phyloP scores from a whole-genome alignment of 129 eudicot genomes.

The Tagetes patula region DNA sequence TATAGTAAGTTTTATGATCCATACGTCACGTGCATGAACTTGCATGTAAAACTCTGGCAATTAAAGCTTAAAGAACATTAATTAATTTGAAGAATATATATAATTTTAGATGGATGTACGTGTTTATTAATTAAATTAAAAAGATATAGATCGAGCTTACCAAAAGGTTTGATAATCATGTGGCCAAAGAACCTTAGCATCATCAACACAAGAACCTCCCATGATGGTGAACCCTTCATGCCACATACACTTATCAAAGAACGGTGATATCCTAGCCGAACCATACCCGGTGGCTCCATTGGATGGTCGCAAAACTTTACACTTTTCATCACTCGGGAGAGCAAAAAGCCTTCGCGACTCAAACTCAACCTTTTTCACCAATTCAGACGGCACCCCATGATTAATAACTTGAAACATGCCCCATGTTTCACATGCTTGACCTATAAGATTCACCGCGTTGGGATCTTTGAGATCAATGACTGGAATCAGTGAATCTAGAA shows the following conservation, averaged over 20 bases:
- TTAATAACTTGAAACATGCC: constrained; percentile 69
- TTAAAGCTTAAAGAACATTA: constrained; percentile 9
- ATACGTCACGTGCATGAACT: constrained; percentile 22
- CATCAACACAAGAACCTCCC: constrained; percentile 50
- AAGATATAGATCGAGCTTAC: background rate
- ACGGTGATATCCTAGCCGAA: constrained; percentile 46
- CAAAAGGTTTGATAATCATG: constrained; percentile 37
- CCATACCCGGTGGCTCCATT: constrained; percentile 67
- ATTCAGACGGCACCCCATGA: constrained; percentile 49
- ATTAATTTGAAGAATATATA: constrained; percentile 32
- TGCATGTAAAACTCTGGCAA: constrained; percentile 35
- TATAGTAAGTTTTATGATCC: constrained; percentile 4
- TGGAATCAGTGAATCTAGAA: constrained; percentile 30
- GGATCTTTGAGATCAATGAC: constrained; percentile 48
- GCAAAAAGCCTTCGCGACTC: constrained; percentile 48
- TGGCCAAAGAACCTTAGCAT: constrained; percentile 79
- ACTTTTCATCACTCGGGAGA: constrained; percentile 49
- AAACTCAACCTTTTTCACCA: constrained; percentile 44
- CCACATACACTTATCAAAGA: constrained; percentile 68
- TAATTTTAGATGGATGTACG: constrained; percentile 20
- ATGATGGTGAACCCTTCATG: constrained; percentile 76
- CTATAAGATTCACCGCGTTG: constrained; percentile 39
- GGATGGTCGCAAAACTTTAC: constrained; percentile 51
- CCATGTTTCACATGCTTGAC: constrained; percentile 54
- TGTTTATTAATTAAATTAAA: constrained; percentile 7